Evolutionary conservation across 2,329 filamentous ascomycete genomes (phyloP).

Genomic region (Karstenula rhodostoma): DNA sequence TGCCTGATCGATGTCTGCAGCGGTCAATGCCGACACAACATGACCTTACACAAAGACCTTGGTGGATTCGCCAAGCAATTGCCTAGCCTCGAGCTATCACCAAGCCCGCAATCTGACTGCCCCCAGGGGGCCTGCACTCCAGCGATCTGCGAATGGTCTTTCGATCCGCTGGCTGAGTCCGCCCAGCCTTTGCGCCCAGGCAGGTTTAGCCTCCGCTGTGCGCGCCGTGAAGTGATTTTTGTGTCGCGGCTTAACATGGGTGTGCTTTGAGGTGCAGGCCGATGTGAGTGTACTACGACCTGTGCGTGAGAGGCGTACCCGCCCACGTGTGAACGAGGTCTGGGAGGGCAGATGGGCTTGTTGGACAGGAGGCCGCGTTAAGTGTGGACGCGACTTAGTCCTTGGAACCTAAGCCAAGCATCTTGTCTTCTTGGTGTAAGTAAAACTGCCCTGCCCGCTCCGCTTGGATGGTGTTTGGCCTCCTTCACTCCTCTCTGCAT

Average conservation of each 20-base stretch:
- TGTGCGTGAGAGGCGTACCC: neutral
- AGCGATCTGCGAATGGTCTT: slow-evolving; percentile 14
- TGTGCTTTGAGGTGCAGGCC: slow-evolving; percentile 5
- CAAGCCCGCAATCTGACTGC: slow-evolving; percentile 14
- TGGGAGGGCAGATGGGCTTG: neutral
- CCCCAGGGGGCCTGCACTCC: slow-evolving; percentile 6
- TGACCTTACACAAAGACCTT: slow-evolving; percentile 4
- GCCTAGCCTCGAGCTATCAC: slow-evolving; percentile 10
- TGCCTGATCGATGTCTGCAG: neutral
- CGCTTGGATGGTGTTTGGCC: slow-evolving; percentile 11
- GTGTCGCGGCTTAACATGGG: neutral
- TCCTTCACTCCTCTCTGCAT: slow-evolving; percentile 9
- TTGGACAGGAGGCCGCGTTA: neutral
- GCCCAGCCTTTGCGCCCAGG: slow-evolving; percentile 21
- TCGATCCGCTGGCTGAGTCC: slow-evolving; percentile 8
- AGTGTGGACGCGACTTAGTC: slow-evolving; percentile 11
- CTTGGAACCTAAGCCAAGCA: slow-evolving; percentile 38
- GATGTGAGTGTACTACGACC: slow-evolving; percentile 9
- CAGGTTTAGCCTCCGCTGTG: slow-evolving; percentile 11
- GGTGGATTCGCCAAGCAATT: slow-evolving; percentile 6
- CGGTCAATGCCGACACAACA: slow-evolving; percentile 10
- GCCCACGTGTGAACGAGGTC: slow-evolving; percentile 5
- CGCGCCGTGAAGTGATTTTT: neutral
- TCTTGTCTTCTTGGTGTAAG: slow-evolving; percentile 41
- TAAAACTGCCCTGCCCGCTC: slow-evolving; percentile 34